Evolutionary conservation across 129 eudicot genomes (phyloP), one percentile per base, ranked within the genome.

Genomic region (Flaveria brownii): DNA sequence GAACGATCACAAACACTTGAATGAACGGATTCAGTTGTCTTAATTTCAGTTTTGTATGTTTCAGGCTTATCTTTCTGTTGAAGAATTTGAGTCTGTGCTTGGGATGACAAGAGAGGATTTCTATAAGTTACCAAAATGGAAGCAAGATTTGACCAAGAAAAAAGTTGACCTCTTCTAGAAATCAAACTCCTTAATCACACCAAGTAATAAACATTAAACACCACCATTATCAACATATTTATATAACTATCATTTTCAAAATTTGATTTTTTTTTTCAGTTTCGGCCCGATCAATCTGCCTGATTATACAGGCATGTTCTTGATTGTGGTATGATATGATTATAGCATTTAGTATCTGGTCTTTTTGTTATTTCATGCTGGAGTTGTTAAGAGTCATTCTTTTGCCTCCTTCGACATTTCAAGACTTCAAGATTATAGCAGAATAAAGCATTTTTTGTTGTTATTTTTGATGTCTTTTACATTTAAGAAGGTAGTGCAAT

Each of bases 111-210:
- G 86, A 83, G 96, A 81, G 67, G 89, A 81, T n/a, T 92, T 92
- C 61, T 89, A 87, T 68, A 82, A 89, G 73, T 74, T 89, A 67
- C 97, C 97, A 3, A 91, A 87, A 79, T 91, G 97, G 97, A 92
- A 92, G 90, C 97, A 92, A 79, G 96, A 88, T 79, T 66, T 80
- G 82, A 89, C 68, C 73, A 92, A 92, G 87, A 87, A 77, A 84
- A 92, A 92, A 75, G 85, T 79, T n/a, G 97, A 87, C 78, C 97
- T 92, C 79, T 92, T 92, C 68, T 92, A 87, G 74, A 42, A 56
- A 75, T 16, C 52, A 8, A 26, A 51, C 43, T 17, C 47, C 7
- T 36, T 28, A 61, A 43, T 20, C 33, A 74, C 45, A 84, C 61
- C 39, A 66, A 76, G 75, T 70, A 76, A 74, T 80, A 72, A 77